Base-by-base conservation (phyloP, 2,329 filamentous ascomycete genomes). In the Cercospora canescens region DNA sequence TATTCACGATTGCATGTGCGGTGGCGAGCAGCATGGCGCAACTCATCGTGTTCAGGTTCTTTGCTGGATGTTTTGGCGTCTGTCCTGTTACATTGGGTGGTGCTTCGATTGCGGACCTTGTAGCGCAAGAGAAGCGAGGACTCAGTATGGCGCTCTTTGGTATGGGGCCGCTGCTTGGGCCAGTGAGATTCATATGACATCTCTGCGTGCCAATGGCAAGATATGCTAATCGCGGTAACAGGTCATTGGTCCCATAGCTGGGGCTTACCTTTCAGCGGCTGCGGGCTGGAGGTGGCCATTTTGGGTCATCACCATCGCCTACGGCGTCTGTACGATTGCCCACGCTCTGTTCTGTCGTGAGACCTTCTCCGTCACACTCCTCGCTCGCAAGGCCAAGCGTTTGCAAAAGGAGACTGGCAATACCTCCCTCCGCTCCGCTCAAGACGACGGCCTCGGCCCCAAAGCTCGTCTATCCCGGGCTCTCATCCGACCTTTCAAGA, bases 201-300 rank as follows among this genome's bases (percentile, higher is more conserved):
- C 4, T 4, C 57, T 45, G 14, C 28, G 16, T 34, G 28, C 35
- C 30, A 30, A 35, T 1, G 24, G 41, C 6, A 4, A 26, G 2
- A 52, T 8, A 7, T 16, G 45, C 59, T 61, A 21, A 61, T 5
- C n/a, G 28, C 2, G 12, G n/a, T 3, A 6, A 32, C 14, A 50
- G 41, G 41, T 55, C 0, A 37, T 81, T 54, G 82, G 79, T 0
- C 81, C 81, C 5, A 77, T 87, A 3, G 82, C 82, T 32, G 85
- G 85, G 4, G 84, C 82, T 0, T 86, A 84, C 61, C 74, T 87
- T 0, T 79, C 79, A 0, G 76, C 81, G 32, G 80, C 79, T 3
- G 76, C 77, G 21, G 82, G 81, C 4, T 87, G 85, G 84, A 73
- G 84, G 18, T 87, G 85, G 84, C 79, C 82, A 3, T 84, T 85